Conservation (phyloP, 2,329 filamentous ascomycete species). For the Fusarium napiforme region DNA sequence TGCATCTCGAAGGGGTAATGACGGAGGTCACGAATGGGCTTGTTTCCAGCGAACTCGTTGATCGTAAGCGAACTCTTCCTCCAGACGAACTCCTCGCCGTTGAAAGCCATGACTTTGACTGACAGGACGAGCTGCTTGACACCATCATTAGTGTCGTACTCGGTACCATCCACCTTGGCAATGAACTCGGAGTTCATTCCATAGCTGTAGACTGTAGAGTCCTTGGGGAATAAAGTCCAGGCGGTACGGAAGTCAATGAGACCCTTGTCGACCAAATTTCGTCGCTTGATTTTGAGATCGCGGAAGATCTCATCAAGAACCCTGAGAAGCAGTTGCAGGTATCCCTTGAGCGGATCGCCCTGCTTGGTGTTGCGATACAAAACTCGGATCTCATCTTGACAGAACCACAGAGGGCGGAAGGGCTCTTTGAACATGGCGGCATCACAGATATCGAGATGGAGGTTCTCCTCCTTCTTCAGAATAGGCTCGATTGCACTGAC, state of each 20-base stretch:
- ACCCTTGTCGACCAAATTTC: constrained; percentile 50
- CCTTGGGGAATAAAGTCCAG: constrained; percentile 58
- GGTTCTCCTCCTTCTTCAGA: constrained; percentile 55
- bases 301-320: constrained; percentile 58
- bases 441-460: constrained; percentile 53
- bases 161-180: constrained; percentile 51
- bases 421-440: constrained; percentile 52
- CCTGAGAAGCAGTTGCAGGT: constrained; percentile 54
- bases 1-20: constrained; percentile 53
- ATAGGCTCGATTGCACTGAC: constrained; percentile 56
- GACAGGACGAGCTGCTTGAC: constrained; percentile 42
- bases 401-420: constrained; percentile 58
- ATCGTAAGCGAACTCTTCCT: constrained; percentile 48
- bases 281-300: constrained; percentile 51
- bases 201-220: constrained; percentile 53
- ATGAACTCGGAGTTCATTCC: constrained; percentile 55
- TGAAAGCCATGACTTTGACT: constrained; percentile 52
- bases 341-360: constrained; percentile 48
- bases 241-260: constrained; percentile 56
- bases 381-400: constrained; percentile 54
- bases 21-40: constrained; percentile 52
- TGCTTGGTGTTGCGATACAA: constrained; percentile 44
- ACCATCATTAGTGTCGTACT: constrained; percentile 39
- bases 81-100: constrained; percentile 56
- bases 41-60: constrained; percentile 52